Conservation (phyloP, 2,329 filamentous ascomycete species). For the Fusarium temperatum region DNA sequence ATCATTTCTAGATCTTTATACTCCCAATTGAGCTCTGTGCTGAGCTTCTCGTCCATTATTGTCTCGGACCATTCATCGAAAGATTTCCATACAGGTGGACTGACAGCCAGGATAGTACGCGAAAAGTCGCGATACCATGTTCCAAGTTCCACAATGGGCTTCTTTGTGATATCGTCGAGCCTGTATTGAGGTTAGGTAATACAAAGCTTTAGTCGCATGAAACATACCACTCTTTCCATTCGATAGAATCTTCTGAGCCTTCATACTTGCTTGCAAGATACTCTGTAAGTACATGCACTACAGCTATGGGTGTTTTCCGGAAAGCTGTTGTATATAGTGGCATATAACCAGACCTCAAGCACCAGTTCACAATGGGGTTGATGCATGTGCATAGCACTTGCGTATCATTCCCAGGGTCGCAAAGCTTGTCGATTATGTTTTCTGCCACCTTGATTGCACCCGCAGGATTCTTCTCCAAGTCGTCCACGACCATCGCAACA, state of each 20-base stretch:
- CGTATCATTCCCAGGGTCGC: neutral
- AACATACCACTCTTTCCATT: constrained; percentile 16
- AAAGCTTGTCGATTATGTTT: neutral
- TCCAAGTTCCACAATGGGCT: neutral
- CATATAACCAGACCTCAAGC: neutral
- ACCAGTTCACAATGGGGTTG: constrained; percentile 1
- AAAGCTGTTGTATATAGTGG: neutral
- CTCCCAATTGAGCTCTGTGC: neutral
- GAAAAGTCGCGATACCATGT: neutral
- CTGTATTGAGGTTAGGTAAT: neutral
- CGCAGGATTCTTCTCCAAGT: neutral
- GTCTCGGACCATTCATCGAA: neutral
- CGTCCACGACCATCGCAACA: neutral
- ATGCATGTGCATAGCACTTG: neutral
- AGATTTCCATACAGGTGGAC: neutral
- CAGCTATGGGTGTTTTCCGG: neutral
- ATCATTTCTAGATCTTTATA: neutral
- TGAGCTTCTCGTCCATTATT: neutral
- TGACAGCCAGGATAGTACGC: neutral
- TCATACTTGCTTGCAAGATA: neutral
- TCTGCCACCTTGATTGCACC: neutral
- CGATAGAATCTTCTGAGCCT: neutral
- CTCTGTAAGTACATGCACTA: neutral
- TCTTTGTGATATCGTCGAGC: neutral
- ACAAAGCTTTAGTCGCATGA: too few species aligned